Percentiles rank a stretch among this genome's conserved stretches.
Evolutionary conservation across 495 filamentous ascomycete species (phyloP).

Genomic region (Geopyxis carbonaria): DNA sequence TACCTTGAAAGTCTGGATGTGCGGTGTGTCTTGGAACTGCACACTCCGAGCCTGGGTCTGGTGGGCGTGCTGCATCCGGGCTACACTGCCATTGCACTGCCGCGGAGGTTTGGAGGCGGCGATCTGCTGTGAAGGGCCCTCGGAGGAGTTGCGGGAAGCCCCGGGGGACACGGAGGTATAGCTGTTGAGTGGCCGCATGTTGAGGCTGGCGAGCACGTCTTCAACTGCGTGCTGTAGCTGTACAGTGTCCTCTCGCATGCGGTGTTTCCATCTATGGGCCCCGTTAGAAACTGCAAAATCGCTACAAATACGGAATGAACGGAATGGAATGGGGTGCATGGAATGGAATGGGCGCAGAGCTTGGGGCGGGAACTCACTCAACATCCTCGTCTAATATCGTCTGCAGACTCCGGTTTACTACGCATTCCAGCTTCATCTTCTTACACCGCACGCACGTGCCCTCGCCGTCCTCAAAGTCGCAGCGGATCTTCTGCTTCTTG

Average conservation of each 20-base stretch:
- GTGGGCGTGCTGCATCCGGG: too few relatives aligned
- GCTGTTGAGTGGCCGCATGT: slow-evolving; percentile 18
- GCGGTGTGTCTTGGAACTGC: slow-evolving; percentile 1
- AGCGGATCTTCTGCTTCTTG: slow-evolving; percentile 28
- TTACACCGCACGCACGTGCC: slow-evolving; percentile 25
- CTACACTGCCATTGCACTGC: too few relatives aligned
- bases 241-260: slow-evolving; percentile 23
- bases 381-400: slow-evolving; percentile 27
- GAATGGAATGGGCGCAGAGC: not conserved
- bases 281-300: not conserved
- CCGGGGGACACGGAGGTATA: slow-evolving; percentile 14
- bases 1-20: not conserved
- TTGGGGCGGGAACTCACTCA: slow-evolving; percentile 20
- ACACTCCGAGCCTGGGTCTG: too few relatives aligned
- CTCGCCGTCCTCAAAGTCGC: slow-evolving; percentile 24
- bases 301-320: too few relatives aligned
- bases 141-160: slow-evolving; percentile 13
- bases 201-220: slow-evolving; percentile 14
- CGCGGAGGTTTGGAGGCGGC: too few relatives aligned
- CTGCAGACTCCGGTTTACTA: slow-evolving; percentile 27
- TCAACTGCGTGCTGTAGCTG: slow-evolving; percentile 23
- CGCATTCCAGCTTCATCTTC: slow-evolving; percentile 26
- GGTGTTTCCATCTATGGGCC: slow-evolving; percentile 19
- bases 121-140: too few relatives aligned
- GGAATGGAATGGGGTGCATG: too few relatives aligned